Percentiles rank a stretch among this genome's conserved stretches.
Conservation (phyloP, 2,329 filamentous ascomycete species). For the Paecilomyces variotii region DNA sequence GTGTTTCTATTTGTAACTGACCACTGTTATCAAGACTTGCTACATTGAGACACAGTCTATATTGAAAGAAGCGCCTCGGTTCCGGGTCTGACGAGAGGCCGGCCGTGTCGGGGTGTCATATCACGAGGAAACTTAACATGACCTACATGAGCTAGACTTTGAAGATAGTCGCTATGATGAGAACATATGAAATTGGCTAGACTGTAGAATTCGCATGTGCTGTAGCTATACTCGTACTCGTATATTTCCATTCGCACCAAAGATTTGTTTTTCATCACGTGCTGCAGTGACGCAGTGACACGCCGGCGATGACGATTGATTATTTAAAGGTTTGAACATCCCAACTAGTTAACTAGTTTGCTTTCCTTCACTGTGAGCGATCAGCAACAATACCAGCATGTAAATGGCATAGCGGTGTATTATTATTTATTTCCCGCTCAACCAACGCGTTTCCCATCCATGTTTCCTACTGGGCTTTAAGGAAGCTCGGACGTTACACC, state of each 20-base stretch:
- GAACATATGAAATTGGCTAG: background rate
- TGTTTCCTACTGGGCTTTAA: background rate
- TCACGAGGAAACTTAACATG: background rate
- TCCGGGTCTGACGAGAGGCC: background rate
- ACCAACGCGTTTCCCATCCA: background rate
- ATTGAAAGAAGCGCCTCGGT: background rate
- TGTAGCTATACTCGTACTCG: no score
- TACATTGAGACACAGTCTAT: background rate
- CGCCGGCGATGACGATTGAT: background rate
- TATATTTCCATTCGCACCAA: background rate
- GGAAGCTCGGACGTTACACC: no score
- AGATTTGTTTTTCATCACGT: background rate
- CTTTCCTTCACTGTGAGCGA: background rate
- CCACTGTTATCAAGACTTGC: background rate
- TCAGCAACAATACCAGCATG: background rate
- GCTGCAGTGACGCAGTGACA: background rate
- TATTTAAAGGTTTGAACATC: no score
- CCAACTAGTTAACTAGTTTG: background rate
- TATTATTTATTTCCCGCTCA: background rate
- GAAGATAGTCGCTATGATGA: background rate
- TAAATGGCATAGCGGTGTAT: background rate
- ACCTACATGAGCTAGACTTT: background rate
- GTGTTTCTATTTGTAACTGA: background rate
- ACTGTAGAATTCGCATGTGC: background rate
- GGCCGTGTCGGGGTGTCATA: background rate